phyloP scores from a whole-genome alignment of 352 stramenopile genomes.

The Phytophthora ohioensis region DNA sequence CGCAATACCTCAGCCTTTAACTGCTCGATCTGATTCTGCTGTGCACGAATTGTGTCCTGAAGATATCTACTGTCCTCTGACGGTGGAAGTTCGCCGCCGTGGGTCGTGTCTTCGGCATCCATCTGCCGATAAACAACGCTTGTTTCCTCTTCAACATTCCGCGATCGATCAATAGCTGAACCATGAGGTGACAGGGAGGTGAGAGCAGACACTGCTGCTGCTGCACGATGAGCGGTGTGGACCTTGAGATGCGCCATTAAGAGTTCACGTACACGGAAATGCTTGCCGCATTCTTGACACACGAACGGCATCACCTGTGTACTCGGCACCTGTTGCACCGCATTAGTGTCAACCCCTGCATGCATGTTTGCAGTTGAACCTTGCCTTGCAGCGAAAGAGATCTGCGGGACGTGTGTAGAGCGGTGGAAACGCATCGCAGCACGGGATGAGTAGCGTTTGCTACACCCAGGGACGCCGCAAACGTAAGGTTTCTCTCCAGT shows the following conservation, averaged over 20 bases:
- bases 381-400: conserved; percentile 11
- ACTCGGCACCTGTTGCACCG: neutral
- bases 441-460: conserved; percentile 73
- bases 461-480: conserved; percentile 59
- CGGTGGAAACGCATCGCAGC: conserved; percentile 70
- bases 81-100: neutral
- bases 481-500: conserved; percentile 78
- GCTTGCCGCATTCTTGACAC: conserved; percentile 42
- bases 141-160: conserved; percentile 3
- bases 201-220: conserved; percentile 21
- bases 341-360: neutral
- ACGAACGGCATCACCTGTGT: conserved; percentile 17
- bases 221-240: conserved; percentile 25
- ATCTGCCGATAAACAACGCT: conserved; percentile 1
- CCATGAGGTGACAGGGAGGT: conserved; percentile 24
- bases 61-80: conserved; percentile 33
- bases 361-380: neutral
- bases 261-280: conserved; percentile 42
- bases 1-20: conserved; percentile 50
- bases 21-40: conserved; percentile 57
- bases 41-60: conserved; percentile 50
- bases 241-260: conserved; percentile 41
- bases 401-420: conserved; percentile 38
- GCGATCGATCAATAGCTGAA: conserved; percentile 15
- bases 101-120: neutral